Evolutionary conservation across 2,329 filamentous ascomycete species (phyloP), one percentile per base, ranked within the genome.

Genomic region (Didymella lethalis): DNA sequence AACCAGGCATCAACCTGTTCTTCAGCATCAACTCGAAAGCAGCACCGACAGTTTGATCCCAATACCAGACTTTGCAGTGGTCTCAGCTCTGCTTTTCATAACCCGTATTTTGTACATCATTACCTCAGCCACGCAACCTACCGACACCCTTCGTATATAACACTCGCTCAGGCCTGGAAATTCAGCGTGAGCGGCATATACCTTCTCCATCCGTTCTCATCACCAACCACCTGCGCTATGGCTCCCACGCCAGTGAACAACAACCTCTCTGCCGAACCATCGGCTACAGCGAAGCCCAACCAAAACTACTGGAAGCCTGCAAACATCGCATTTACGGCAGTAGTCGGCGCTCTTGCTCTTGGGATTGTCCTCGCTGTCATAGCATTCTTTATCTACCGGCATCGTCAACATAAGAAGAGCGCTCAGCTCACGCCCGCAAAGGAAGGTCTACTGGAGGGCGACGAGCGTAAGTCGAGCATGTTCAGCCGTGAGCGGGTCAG

Each of bases 381-480:
- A 20, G 57, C 61, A 26, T 74, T 68, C 61, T 66, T 49, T 46
- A 25, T 72, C 41, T 64, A 69, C 58, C 61, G 62, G 14, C 64
- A 67, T 12, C 36, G 58, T 12, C 62, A 74, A 54, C 65, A 67
- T 31, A 71, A 70, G 44, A 73, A 75, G 50, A 64, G 68, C 7
- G 31, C 26, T 49, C 61, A 52, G 54, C 64, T 20, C 41, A 67
- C 48, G 45, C 64, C 70, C 26, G 68, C 69, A 25, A 69, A 69
- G 43, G 60, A 61, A 41, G 64, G 65, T 11, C 68, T 76, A 5
- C 63, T 76, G 40, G 64, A 59, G 8, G 64, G 73, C 45, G 69
- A 73, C 46, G 71, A 75, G 57, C 62, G 65, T 43, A 74, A 70
- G 38, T 65, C 64, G 14, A 70, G 51, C 65, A 75, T 76, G 74